phyloP scores from a whole-genome alignment of 2,329 filamentous ascomycete genomes.

The Leptographium procerum region DNA sequence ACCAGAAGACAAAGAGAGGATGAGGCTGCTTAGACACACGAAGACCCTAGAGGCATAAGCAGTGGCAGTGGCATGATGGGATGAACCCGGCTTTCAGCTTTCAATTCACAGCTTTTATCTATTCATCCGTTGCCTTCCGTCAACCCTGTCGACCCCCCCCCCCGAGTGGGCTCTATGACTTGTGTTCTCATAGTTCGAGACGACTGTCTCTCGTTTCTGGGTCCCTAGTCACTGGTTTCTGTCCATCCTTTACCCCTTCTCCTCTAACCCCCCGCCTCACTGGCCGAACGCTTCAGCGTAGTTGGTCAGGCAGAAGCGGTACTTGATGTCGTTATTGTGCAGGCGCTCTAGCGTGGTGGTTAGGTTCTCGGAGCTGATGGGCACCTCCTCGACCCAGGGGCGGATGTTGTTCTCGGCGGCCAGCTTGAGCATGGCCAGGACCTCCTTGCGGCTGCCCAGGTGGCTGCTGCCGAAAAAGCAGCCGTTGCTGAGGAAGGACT shows the following conservation, averaged over 20 bases:
- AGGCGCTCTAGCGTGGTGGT: conserved; percentile 58
- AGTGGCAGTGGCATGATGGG: no score
- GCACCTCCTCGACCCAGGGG: conserved; percentile 62
- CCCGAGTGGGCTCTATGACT: not conserved
- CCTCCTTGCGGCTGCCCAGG: conserved; percentile 58
- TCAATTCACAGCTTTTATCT: no score
- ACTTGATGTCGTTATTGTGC: conserved; percentile 58
- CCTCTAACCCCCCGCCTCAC: conserved; percentile 14
- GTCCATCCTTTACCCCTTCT: not conserved
- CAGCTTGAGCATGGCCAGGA: conserved; percentile 59
- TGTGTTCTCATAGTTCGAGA: no score
- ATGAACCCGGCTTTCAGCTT: no score
- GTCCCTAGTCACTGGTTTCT: no score
- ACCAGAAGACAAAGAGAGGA: no score
- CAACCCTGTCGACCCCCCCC: not conserved
- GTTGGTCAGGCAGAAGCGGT: conserved; percentile 63
- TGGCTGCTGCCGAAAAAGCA: conserved; percentile 61
- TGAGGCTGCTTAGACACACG: no score
- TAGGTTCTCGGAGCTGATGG: conserved; percentile 61
- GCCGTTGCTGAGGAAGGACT: conserved; percentile 66
- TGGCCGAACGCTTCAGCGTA: conserved; percentile 58
- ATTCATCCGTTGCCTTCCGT: no score
- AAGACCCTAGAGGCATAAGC: no score
- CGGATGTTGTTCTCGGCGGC: conserved; percentile 58
- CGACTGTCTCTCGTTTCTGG: no score